Evolutionary conservation across 176 grass and related monocot species (phyloP).

Genomic region (Lolium multiflorum): DNA sequence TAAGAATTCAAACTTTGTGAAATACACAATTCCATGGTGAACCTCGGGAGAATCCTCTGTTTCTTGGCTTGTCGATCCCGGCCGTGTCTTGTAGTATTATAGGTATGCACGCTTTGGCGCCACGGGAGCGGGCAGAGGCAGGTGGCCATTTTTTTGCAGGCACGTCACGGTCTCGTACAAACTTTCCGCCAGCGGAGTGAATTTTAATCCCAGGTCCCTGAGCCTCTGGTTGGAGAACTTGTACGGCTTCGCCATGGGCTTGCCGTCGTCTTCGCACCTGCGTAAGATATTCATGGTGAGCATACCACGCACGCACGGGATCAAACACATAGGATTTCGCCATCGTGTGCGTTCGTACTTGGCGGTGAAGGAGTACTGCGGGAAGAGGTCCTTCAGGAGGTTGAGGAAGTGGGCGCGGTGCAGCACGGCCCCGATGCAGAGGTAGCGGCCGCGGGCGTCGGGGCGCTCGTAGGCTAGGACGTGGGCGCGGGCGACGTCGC

Average conservation of each 20-base stretch:
- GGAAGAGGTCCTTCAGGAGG: conserved; percentile 45
- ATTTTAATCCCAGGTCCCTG: conserved; percentile 46
- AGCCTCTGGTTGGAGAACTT: conserved; percentile 54
- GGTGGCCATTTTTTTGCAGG: conserved; percentile 37
- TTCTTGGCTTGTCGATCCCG: too few species aligned
- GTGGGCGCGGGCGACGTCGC: conserved; percentile 57
- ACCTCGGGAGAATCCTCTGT: too few species aligned
- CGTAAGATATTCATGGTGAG: not conserved
- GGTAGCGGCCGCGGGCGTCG: conserved; percentile 38
- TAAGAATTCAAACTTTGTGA: too few species aligned
- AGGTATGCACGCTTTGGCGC: not conserved
- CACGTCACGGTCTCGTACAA: conserved; percentile 32
- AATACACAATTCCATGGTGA: too few species aligned
- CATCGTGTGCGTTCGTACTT: conserved; percentile 18
- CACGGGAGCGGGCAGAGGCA: not conserved
- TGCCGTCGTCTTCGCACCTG: conserved; percentile 53
- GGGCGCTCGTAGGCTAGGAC: conserved; percentile 53
- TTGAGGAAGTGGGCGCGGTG: conserved; percentile 38
- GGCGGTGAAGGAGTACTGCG: conserved; percentile 43
- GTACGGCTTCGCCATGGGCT: conserved; percentile 40
- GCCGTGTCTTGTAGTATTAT: not conserved
- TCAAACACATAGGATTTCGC: too few species aligned
- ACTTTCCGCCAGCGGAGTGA: conserved; percentile 45
- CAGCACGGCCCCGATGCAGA: conserved; percentile 54
- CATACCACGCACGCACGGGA: not conserved